phyloP scores from a whole-genome alignment of 163 green algal species.

The Scenedesmus sp. region DNA sequence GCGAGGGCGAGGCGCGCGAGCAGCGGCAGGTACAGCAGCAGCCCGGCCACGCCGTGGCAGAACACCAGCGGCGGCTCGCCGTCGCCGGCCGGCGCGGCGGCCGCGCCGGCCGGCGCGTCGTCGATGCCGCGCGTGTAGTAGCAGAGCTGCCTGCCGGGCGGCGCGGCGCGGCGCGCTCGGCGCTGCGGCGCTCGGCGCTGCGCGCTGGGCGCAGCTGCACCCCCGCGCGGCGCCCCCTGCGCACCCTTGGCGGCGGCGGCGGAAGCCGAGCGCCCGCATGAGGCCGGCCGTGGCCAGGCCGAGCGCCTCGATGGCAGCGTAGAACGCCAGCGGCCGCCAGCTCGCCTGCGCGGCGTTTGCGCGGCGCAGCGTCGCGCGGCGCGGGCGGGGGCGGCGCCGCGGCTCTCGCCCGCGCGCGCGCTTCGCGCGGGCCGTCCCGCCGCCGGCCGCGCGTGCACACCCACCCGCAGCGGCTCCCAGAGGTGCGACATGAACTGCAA shows the following conservation, averaged over 20 bases:
- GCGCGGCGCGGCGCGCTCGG: background rate
- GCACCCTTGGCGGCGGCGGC: slow-evolving; percentile 16
- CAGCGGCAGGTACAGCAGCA: slow-evolving; percentile 32
- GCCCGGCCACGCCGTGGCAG: slow-evolving; percentile 29
- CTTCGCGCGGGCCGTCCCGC: too few relatives aligned
- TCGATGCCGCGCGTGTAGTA: slow-evolving; percentile 24
- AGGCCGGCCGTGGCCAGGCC: background rate
- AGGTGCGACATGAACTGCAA: slow-evolving; percentile 47
- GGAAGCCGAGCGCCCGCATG: slow-evolving; percentile 27
- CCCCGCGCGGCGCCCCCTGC: background rate
- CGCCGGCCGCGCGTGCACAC: too few relatives aligned
- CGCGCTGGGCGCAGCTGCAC: too few relatives aligned
- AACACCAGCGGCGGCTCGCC: slow-evolving; percentile 38
- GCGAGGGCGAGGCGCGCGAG: background rate
- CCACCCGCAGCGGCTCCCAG: slow-evolving; percentile 28
- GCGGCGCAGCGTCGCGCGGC: too few relatives aligned
- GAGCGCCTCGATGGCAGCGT: slow-evolving; percentile 27
- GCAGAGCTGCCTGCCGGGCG: background rate
- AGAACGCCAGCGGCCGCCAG: slow-evolving; percentile 45
- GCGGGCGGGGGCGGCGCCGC: too few relatives aligned
- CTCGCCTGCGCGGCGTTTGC: too few relatives aligned
- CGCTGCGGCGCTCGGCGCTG: too few relatives aligned
- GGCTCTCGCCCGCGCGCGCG: too few relatives aligned
- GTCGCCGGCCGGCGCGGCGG: background rate
- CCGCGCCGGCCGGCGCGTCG: background rate